phyloP scores from a whole-genome alignment of 2,329 filamentous ascomycete species.

The Arthrobotrys pseudoclavata region DNA sequence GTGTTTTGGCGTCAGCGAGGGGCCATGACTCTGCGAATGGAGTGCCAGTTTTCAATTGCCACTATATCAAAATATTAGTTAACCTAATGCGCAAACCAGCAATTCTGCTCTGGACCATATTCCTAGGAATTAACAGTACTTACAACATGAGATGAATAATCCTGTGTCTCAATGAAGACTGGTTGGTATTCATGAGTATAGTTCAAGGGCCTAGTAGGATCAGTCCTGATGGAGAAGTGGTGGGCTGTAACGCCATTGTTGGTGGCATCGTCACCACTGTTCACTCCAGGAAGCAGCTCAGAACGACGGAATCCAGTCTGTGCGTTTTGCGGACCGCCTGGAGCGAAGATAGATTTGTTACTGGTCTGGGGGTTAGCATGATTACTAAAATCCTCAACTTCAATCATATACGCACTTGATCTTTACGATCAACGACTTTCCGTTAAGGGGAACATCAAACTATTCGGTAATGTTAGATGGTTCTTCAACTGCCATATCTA shows the following conservation, averaged over 20 bases:
- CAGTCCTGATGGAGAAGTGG: conserved; percentile 74
- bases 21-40: conserved; percentile 67
- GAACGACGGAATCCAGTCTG: conserved; percentile 75
- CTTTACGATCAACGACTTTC: conserved; percentile 71
- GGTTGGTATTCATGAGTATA: conserved; percentile 74
- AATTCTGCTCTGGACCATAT: neutral
- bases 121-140: neutral
- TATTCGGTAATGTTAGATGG: conserved; percentile 60
- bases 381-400: neutral
- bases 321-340: conserved; percentile 66
- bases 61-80: conserved; percentile 52
- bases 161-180: conserved; percentile 66
- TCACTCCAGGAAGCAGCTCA: conserved; percentile 71
- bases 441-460: conserved; percentile 68
- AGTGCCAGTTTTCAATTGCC: conserved; percentile 71
- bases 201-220: conserved; percentile 71
- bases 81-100: too few species aligned
- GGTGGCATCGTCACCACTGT: conserved; percentile 70
- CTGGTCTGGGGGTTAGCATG: conserved; percentile 31
- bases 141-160: conserved; percentile 66
- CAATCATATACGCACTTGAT: conserved; percentile 66
- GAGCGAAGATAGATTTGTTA: conserved; percentile 74
- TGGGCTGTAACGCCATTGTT: conserved; percentile 73
- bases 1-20: conserved; percentile 66
- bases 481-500: neutral